Evolutionary conservation across 2,329 filamentous ascomycete species (phyloP).

Genomic region (Ramularia collo-cygni): DNA sequence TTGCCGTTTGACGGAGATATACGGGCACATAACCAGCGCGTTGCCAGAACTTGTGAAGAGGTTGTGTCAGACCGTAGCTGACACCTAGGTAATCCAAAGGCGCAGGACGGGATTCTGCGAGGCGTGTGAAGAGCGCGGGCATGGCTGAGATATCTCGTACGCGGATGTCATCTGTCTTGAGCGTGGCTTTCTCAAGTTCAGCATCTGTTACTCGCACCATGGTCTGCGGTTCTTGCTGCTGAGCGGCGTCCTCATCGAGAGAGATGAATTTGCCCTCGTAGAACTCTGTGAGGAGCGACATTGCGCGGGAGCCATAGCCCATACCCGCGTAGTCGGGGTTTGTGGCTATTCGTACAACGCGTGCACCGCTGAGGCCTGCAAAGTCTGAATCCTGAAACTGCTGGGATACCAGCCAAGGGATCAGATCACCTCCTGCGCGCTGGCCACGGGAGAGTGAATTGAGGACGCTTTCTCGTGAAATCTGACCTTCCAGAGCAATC

Average conservation of each 20-base stretch:
- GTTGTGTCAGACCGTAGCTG: slow-evolving; percentile 81
- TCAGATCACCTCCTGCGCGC: slow-evolving; percentile 83
- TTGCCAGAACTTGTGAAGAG: slow-evolving; percentile 96
- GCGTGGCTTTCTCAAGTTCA: slow-evolving; percentile 66
- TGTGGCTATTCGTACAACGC: slow-evolving; percentile 89
- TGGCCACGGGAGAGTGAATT: slow-evolving; percentile 85
- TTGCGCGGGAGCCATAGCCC: slow-evolving; percentile 87
- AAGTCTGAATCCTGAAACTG: slow-evolving; percentile 98
- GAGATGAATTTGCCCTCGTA: slow-evolving; percentile 89
- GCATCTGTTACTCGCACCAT: slow-evolving; percentile 75
- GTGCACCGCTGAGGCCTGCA: slow-evolving; percentile 82
- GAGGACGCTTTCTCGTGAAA: slow-evolving; percentile 85
- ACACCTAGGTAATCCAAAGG: slow-evolving; percentile 89
- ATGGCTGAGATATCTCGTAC: slow-evolving; percentile 85
- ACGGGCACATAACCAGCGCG: slow-evolving; percentile 77
- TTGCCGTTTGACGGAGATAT: slow-evolving; percentile 89
- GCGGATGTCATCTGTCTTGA: slow-evolving; percentile 81
- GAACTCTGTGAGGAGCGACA: slow-evolving; percentile 83
- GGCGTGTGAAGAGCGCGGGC: slow-evolving; percentile 85
- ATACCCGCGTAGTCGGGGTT: slow-evolving; percentile 88
- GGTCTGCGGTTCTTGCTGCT: slow-evolving; percentile 35
- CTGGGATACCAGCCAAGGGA: slow-evolving; percentile 95
- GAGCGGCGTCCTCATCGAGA: slow-evolving; percentile 63
- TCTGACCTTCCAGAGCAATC: slow-evolving; percentile 87
- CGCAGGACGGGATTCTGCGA: slow-evolving; percentile 74